Evolutionary conservation across 2,329 filamentous ascomycete species (phyloP), one percentile per base, ranked within the genome.

Genomic region (Stagonosporopsis tanaceti): DNA sequence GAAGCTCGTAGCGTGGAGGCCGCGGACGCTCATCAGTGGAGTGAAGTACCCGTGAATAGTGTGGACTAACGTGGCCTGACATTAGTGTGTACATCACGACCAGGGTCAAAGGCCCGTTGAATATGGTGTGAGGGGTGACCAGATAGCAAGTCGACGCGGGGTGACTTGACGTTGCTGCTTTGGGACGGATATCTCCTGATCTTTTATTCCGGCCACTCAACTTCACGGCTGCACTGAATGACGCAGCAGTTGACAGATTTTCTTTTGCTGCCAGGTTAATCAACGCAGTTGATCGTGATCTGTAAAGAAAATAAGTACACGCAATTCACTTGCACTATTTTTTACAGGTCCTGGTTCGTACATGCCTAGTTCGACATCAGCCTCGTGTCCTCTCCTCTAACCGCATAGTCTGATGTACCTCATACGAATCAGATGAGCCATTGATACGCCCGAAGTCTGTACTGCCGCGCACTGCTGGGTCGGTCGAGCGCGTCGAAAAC

Each of bases 101-200:
- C 53, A 57, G 57, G 63, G 46, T 55, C 53, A 52, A 53, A 48
- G 50, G 35, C 47, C 38, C 50, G 34, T 59, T 52, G 46, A 28
- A 30, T 53, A 59, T 69, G 68, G 64, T 65, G 66, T 70, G 69
- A 68, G 66, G 62, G 65, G 65, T 56, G 60, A 51, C 8, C 30
- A 51, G 47, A 39, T 53, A 53, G 47, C 40, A 54, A 59, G 44
- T 55, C 24, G 41, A 59, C 50, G 62, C 50, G 62, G 61, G 62
- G 65, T 65, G 59, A 57, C 53, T 60, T 64, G 63, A 63, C 56
- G 57, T 53, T 62, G 50, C 65, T 50, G 45, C 44, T 60, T 63
- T 59, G 8, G 48, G 56, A 53, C 51, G 38, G 47, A 54, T 58
- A 60, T 70, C 65, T 66, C 65, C 66, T 70, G 67, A 70, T 63